Evolutionary conservation across 1,139 yeast genomes (phyloP).

Genomic region (Protomyces inouyei): DNA sequence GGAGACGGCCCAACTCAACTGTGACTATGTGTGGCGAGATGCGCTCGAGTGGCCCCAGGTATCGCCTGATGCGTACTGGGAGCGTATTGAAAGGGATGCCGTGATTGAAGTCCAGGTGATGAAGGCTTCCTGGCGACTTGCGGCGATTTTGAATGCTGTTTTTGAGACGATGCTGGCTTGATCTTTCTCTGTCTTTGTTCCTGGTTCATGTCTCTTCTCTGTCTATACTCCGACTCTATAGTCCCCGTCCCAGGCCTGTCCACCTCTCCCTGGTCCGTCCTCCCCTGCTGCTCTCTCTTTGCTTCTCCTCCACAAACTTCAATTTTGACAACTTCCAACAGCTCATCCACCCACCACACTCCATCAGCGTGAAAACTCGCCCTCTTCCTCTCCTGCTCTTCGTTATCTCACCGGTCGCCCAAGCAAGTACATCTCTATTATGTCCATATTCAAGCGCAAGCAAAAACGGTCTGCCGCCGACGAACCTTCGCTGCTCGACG

Average conservation of each 20-base stretch:
- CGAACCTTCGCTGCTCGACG: conserved; percentile 13
- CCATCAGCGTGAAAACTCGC: neutral
- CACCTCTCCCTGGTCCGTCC: too few species aligned
- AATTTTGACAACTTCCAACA: neutral
- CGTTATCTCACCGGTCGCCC: neutral
- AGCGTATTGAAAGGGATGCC: conserved; percentile 8
- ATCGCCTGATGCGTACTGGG: conserved; percentile 8
- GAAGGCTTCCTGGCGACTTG: conserved; percentile 20
- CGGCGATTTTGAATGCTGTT: conserved; percentile 20
- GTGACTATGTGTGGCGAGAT: conserved; percentile 17
- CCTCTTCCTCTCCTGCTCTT: neutral
- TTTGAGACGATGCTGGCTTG: neutral
- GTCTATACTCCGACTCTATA: too few species aligned
- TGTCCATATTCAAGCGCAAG: conserved; percentile 18
- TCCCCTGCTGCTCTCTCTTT: too few species aligned
- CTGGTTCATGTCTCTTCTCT: neutral
- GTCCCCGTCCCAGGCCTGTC: too few species aligned
- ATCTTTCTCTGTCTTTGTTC: neutral
- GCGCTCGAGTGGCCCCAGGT: neutral
- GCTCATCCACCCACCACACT: neutral
- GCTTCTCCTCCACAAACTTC: neutral
- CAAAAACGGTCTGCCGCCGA: neutral
- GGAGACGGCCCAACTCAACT: conserved; percentile 8
- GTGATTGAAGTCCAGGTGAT: conserved; percentile 16
- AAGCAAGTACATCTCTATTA: neutral